These are phyloP conservation scores for Neltuma alba DNA, from an alignment of 306 rosid species.

Conservation along the genomic window DNA sequence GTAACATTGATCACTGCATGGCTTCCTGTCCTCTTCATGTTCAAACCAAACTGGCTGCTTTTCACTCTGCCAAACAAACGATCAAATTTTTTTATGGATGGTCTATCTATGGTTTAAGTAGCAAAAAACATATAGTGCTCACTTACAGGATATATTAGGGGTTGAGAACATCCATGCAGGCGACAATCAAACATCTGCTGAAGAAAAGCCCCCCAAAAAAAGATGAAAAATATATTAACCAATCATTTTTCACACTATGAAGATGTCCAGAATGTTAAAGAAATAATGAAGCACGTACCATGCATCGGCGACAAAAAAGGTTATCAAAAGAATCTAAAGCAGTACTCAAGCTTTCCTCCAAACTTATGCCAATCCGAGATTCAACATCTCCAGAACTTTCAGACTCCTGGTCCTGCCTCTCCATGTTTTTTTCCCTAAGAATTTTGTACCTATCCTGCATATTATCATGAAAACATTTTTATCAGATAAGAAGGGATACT, in stretches of 20 bases:
- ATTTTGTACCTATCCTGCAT: conserved; percentile 74
- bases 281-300: conserved; percentile 56
- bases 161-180: conserved; percentile 91
- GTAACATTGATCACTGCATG: conserved; percentile 89
- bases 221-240: conserved; percentile 17
- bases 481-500: conserved; percentile 33
- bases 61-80: conserved; percentile 72
- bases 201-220: conserved; percentile 45
- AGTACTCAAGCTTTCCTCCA: conserved; percentile 75
- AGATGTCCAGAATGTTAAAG: conserved; percentile 27
- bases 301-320: conserved; percentile 96
- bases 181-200: conserved; percentile 91
- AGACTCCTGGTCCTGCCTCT: conserved; percentile 41
- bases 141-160: conserved; percentile 82
- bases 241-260: conserved; percentile 23
- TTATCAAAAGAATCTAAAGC: conserved; percentile 96
- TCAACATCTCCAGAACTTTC: conserved; percentile 52
- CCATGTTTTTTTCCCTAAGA: conserved; percentile 58
- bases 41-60: conserved; percentile 71
- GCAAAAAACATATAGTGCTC: conserved; percentile 21
- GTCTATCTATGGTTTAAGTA: conserved; percentile 14
- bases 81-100: conserved; percentile 42
- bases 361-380: conserved; percentile 54
- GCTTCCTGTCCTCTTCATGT: conserved; percentile 69
- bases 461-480: conserved; percentile 26